These are phyloP conservation scores for Amanita pseudoporphyria DNA, from an alignment of 768 basidiomycete genomes.

Conservation along the genomic window DNA sequence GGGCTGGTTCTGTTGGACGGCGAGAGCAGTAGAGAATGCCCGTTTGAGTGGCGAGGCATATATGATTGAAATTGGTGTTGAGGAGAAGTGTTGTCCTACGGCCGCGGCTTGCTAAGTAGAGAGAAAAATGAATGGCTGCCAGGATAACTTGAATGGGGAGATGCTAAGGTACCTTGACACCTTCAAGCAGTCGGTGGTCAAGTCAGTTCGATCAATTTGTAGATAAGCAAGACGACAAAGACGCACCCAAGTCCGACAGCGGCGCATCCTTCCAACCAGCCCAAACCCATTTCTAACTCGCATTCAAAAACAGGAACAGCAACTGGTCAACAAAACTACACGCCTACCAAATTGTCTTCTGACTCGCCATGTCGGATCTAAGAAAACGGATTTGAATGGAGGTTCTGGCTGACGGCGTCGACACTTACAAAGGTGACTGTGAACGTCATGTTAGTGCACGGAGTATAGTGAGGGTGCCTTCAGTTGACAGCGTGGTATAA, in stretches of 20 bases:
- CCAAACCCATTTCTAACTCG: constrained; percentile 39
- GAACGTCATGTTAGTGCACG: constrained; percentile 7
- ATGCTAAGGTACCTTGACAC: constrained; percentile 16
- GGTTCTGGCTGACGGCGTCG: constrained; percentile 13
- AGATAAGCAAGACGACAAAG: neutral
- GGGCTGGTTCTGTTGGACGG: constrained; percentile 29
- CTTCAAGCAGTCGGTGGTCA: constrained; percentile 12
- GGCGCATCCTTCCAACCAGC: constrained; percentile 75
- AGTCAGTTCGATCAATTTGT: neutral
- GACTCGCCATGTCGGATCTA: constrained; percentile 66
- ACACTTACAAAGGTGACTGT: constrained; percentile 17
- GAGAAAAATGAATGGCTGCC: neutral
- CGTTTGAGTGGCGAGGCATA: constrained; percentile 63
- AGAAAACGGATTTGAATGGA: constrained; percentile 1
- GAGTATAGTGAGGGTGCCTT: no score
- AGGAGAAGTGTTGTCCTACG: constrained; percentile 46
- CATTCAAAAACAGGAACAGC: neutral
- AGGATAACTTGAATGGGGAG: neutral
- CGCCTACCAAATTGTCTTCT: constrained; percentile 52
- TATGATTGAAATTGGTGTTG: constrained; percentile 36
- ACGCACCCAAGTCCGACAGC: constrained; percentile 57
- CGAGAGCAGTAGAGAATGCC: constrained; percentile 50
- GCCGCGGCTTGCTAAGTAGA: constrained; percentile 47
- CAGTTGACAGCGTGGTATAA: no score
- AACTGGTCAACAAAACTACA: no score